These are phyloP conservation scores for Anisodus acutangulus DNA, from an alignment of 257 asterid species.

Conservation along the genomic window DNA sequence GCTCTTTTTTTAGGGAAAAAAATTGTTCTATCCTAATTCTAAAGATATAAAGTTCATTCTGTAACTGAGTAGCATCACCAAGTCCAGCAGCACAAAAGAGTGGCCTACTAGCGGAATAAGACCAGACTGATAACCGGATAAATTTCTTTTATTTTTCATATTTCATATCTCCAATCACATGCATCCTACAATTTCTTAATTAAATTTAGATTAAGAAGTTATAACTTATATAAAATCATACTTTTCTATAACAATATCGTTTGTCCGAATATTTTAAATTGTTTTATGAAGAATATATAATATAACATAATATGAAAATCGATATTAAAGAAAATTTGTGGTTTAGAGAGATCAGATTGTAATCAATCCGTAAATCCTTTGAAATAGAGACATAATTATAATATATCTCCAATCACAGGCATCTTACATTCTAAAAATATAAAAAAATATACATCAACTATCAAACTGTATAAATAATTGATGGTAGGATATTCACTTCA, in stretches of 20 bases:
- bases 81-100: too few relatives aligned
- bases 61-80: too few relatives aligned
- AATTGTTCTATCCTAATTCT: not conserved
- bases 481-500: not conserved
- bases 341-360: too few relatives aligned
- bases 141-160: not conserved
- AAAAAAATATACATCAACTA: not conserved
- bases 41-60: not conserved
- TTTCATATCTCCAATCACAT: not conserved
- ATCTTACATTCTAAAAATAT: not conserved
- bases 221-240: fast-evolving
- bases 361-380: too few relatives aligned
- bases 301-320: not conserved
- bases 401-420: too few relatives aligned
- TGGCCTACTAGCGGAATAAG: too few relatives aligned
- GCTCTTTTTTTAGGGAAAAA: not conserved
- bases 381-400: too few relatives aligned
- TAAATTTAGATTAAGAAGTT: not conserved
- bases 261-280: not conserved
- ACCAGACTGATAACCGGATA: too few relatives aligned
- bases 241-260: too few relatives aligned
- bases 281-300: not conserved
- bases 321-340: too few relatives aligned
- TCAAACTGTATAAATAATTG: not conserved
- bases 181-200: too few relatives aligned